Base-by-base conservation (phyloP, 2,329 filamentous ascomycete species). In the Penicillium digitatum region DNA sequence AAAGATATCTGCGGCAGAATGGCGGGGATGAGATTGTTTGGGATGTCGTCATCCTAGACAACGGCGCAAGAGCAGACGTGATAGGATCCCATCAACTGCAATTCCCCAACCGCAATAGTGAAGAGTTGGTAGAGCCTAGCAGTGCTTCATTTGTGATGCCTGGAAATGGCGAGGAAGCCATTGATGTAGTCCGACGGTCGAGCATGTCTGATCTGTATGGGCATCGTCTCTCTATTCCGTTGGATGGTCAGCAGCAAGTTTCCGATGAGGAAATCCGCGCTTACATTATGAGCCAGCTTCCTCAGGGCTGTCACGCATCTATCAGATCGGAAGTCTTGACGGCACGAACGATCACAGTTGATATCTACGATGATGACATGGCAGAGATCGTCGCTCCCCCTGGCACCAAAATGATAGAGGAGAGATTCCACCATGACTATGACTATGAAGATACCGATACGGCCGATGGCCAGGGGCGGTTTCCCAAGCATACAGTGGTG, bases 361-460 rank as follows among this genome's bases (percentile, higher is more conserved):
- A 79, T 55, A 71, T 79, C 18, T 77, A 70, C 53, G 74, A 77
- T 58, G 67, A 74, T 16, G 69, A 75, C 31, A 72, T 63, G 46
- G 67, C 73, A 22, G 72, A 77, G 43, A 75, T 79, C 42, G 66
- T 69, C 38, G 68, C 76, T 27, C 76, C 76, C 14, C 76, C 76
- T 16, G 76, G 76, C 5, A 77, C 75, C 1, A 73, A 73, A 52
- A 72, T 78, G 66, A 63, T 79, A 38, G 74, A 75, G 49, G 76
- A 79, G 62, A 69, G 69, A 29, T 73, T 77, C 43, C 59, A 81
- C 78, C 59, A 81, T 77, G 57, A 83, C 78, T 63, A 82, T 31
- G 53, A 56, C 34, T 55, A 55, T 47, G 57, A 43, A n/a, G 54
- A 45, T 72, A 63, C 73, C 78, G 27, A 73, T 70, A 38, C 78